These are phyloP conservation scores for Fomitopsis schrenkii DNA, from an alignment of 1,284 basidiomycete genomes.

Conservation along the genomic window DNA sequence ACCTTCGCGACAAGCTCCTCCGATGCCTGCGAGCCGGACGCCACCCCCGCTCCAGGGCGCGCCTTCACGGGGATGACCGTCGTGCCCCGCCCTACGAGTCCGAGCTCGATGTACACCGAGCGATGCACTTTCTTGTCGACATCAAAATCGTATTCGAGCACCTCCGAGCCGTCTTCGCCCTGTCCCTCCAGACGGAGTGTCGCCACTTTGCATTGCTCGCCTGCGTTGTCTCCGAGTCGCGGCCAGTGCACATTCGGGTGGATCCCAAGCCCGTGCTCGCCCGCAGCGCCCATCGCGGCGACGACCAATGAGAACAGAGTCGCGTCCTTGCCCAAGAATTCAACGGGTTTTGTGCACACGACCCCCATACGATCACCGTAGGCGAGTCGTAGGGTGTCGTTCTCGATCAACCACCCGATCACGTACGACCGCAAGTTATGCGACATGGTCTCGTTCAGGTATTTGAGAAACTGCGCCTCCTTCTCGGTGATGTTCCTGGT, in stretches of 20 bases:
- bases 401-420: neutral
- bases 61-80: constrained; percentile 4
- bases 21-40: neutral
- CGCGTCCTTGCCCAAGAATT: neutral
- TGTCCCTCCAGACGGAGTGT: neutral
- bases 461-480: neutral
- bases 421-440: neutral
- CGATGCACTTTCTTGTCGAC: too few species aligned
- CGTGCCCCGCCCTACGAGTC: constrained; percentile 2
- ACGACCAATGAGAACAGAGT: neutral
- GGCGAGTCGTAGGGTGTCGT: neutral
- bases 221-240: too few species aligned
- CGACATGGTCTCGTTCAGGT: neutral
- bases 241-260: neutral
- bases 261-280: neutral
- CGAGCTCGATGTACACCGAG: neutral
- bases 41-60: too few species aligned
- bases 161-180: too few species aligned
- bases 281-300: neutral
- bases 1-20: neutral
- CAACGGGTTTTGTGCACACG: neutral
- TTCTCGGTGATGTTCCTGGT: neutral
- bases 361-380: neutral
- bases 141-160: too few species aligned
- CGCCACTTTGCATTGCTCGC: neutral